Percentiles rank a stretch among this genome's conserved stretches.
Evolutionary conservation across 2,329 filamentous ascomycete genomes (phyloP).

Genomic region (Exophiala sideris): DNA sequence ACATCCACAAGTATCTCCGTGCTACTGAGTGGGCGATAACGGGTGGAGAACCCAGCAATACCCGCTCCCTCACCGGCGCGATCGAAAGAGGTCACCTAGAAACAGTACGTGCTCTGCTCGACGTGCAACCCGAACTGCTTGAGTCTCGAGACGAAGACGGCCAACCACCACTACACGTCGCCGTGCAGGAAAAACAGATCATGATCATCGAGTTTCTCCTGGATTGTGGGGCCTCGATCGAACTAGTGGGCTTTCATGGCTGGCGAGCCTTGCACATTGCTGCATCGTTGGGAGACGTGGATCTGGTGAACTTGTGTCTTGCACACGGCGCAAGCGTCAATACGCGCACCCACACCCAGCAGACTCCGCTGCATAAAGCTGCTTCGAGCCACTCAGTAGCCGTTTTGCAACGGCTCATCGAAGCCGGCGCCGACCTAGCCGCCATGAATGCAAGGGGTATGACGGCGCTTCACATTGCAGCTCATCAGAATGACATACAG

Average conservation of each 20-base stretch:
- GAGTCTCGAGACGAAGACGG: constrained; percentile 22
- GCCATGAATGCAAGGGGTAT: constrained; percentile 34
- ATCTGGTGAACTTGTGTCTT: constrained; percentile 23
- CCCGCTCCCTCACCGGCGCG: constrained; percentile 14
- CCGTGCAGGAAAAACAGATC: constrained; percentile 16
- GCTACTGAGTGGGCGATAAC: constrained; percentile 17
- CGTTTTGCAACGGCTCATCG: constrained; percentile 33
- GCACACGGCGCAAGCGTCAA: constrained; percentile 15
- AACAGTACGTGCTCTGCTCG: constrained; percentile 9
- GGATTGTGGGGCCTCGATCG: constrained; percentile 23
- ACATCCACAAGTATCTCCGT: constrained; percentile 27
- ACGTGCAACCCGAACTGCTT: constrained; percentile 7
- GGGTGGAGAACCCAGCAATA: constrained; percentile 8
- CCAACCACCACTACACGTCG: constrained; percentile 25
- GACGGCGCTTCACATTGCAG: constrained; percentile 42
- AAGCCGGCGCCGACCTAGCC: constrained; percentile 37
- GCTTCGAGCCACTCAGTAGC: constrained; percentile 18
- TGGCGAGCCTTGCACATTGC: constrained; percentile 28
- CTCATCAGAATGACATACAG: constrained; percentile 37
- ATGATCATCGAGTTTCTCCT: constrained; percentile 23
- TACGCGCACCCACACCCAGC: constrained; percentile 18
- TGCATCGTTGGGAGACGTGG: constrained; percentile 24
- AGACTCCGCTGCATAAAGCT: constrained; percentile 27
- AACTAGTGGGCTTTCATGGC: constrained; percentile 23
- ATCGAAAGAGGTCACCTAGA: constrained; percentile 23